Percentiles rank a stretch among this genome's conserved stretches.
Conservation (phyloP, 352 stramenopile species). For the Phytophthora citricola region DNA sequence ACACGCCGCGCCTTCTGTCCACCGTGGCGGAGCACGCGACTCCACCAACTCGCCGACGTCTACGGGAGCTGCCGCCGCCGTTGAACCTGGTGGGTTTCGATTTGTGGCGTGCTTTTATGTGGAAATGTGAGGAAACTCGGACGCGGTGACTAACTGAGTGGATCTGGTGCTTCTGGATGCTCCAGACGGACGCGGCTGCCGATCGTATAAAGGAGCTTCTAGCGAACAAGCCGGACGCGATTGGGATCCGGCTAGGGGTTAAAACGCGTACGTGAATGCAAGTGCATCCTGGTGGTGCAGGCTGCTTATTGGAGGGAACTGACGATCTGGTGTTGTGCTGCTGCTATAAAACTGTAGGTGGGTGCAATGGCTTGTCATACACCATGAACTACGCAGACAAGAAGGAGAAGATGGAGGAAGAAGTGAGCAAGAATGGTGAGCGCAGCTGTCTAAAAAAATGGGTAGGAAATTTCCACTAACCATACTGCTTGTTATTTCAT, state of each 20-base stretch:
- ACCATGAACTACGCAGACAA: slow-evolving; percentile 99
- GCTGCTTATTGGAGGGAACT: not conserved
- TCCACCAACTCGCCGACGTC: slow-evolving; percentile 53
- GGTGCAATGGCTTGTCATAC: slow-evolving; percentile 99
- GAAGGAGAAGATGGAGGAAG: slow-evolving; percentile 94
- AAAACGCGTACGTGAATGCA: slow-evolving; percentile 80
- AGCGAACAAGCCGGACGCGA: slow-evolving; percentile 81
- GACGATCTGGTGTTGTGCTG: slow-evolving; percentile 1
- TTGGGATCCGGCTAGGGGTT: slow-evolving; percentile 97
- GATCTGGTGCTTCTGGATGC: not conserved
- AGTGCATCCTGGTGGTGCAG: slow-evolving; percentile 11
- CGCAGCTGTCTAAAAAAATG: not conserved
- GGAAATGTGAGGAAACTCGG: slow-evolving; percentile 8
- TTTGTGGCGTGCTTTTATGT: not conserved
- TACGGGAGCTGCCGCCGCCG: slow-evolving; percentile 74
- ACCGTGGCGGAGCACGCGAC: slow-evolving; percentile 48
- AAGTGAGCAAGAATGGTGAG: slow-evolving; percentile 90
- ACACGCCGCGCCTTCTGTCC: slow-evolving; percentile 36
- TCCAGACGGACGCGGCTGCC: slow-evolving; percentile 88
- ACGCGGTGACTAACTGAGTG: slow-evolving; percentile 9
- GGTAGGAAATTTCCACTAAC: slow-evolving; percentile 9
- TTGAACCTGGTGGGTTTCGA: slow-evolving; percentile 70
- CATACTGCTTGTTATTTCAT: slow-evolving; percentile 7
- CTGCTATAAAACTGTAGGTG: slow-evolving; percentile 55
- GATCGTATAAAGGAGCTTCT: slow-evolving; percentile 90